Conservation (phyloP, 2,329 filamentous ascomycete species). For the Geoglossum cookeanum region DNA sequence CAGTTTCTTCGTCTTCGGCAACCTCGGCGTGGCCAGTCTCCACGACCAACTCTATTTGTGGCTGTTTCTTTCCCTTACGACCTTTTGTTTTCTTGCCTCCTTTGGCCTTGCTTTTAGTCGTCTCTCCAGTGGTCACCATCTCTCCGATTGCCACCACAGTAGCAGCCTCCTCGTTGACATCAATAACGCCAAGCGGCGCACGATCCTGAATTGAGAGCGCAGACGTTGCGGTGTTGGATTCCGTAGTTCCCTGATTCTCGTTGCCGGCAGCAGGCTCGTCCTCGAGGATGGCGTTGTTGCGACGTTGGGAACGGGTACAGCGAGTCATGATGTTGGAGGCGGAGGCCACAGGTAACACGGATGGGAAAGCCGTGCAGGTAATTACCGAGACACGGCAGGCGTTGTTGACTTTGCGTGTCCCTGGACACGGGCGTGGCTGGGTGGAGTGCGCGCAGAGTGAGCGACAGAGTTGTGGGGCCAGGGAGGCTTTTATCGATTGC, state of each 20-base stretch:
- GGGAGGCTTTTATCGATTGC: neutral
- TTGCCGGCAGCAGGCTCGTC: neutral
- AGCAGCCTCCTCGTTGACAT: conserved; percentile 1
- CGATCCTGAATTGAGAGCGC: neutral
- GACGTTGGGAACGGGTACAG: conserved; percentile 1
- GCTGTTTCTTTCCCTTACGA: neutral
- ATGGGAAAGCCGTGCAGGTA: neutral
- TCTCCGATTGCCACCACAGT: neutral
- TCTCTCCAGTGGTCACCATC: neutral
- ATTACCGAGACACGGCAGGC: neutral
- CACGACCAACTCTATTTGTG: neutral
- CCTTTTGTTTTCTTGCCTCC: neutral
- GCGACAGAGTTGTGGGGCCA: neutral
- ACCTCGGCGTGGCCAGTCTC: neutral
- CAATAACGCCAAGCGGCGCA: neutral
- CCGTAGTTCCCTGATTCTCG: neutral
- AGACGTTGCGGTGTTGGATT: neutral
- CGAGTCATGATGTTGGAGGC: neutral
- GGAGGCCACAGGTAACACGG: neutral
- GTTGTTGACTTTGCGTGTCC: neutral
- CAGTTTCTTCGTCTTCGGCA: neutral
- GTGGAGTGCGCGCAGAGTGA: neutral
- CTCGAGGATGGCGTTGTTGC: neutral
- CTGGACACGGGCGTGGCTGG: neutral
- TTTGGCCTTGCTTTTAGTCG: neutral